phyloP scores from a whole-genome alignment of 306 rosid genomes.

The Sphenostylis stenocarpa region DNA sequence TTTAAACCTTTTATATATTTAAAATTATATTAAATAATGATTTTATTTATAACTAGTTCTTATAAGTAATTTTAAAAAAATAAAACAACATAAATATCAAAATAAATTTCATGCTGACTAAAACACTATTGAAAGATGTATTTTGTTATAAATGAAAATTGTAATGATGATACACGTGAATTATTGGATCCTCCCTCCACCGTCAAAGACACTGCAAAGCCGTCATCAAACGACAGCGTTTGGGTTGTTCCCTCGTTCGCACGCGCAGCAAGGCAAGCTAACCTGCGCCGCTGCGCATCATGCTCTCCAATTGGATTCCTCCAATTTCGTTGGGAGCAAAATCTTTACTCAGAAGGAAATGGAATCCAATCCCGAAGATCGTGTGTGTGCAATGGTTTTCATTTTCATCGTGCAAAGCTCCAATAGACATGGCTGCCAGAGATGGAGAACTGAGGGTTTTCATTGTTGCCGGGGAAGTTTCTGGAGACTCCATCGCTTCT shows the following conservation, averaged over 20 bases:
- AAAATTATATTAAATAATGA: too few species aligned
- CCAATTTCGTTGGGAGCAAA: neutral
- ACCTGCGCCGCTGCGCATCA: neutral
- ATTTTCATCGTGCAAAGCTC: constrained; percentile 36
- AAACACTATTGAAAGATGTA: too few species aligned
- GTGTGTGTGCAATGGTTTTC: constrained; percentile 27
- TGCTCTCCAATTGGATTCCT: neutral
- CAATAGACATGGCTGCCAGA: constrained; percentile 55
- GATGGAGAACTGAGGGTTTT: constrained; percentile 84
- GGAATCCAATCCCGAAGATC: constrained; percentile 27
- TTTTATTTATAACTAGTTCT: too few species aligned
- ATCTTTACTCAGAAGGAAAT: constrained; percentile 17
- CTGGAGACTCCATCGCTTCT: constrained; percentile 87
- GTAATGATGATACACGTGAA: too few species aligned
- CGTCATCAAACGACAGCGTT: neutral
- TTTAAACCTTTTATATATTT: too few species aligned
- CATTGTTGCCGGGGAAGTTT: constrained; percentile 85
- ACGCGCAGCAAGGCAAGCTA: neutral
- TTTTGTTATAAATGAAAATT: too few species aligned
- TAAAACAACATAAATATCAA: too few species aligned
- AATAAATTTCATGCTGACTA: too few species aligned
- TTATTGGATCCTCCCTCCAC: too few species aligned
- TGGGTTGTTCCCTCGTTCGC: neutral
- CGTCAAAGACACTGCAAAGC: neutral
- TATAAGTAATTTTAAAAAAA: too few species aligned